Base-by-base conservation (phyloP, 495 filamentous ascomycete species). In the Polyplosphaeria fusca region DNA sequence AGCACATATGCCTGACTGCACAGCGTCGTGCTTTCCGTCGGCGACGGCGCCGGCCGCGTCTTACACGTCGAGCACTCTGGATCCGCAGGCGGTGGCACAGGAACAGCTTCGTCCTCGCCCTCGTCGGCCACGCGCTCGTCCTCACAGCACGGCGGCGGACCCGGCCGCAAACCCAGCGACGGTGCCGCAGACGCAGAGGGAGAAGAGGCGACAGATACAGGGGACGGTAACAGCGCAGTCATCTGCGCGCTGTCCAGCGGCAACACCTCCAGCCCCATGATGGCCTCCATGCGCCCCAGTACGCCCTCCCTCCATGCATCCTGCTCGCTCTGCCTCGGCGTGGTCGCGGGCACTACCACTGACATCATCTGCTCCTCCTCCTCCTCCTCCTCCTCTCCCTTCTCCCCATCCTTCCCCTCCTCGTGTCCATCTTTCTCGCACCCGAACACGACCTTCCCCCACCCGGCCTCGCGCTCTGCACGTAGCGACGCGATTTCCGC, bases 1-100 rank as follows among this genome's bases (percentile, higher is more conserved):
- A 65, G 43, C 5, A 65, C 38, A 37, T 60, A 65, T 11, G 61
- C 57, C 37, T 60, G 61, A 11, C 42, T 59, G 48, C 61, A 65
- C 19, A 55, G 57, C 9, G 61, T 65, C 3, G 61, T 65, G 40
- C 27, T 44, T 45, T 64, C 60, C 9, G 41, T 32, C 22, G 54
- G 45, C 20, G 48, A 19, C 16, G 56, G 56, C 20, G 47, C 9
- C 14, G 60, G 60, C 12, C 43, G 54, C 20, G 53, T 52, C 11
- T 23, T 39, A 25, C 53, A 63, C 12, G 53, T 47, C 9, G 47
- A 28, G 49, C 56, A 60, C 43, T 60, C 47, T 22, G 53, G 46
- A 43, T 48, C 43, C 14, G 23, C n/a, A 11, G 55, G 42, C n/a
- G 49, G 13, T 1, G 38, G 19, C n/a, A 26, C 5, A 24, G 32